Evolutionary conservation across 345 rosid species (phyloP).

Genomic region (Kandelia obovata): DNA sequence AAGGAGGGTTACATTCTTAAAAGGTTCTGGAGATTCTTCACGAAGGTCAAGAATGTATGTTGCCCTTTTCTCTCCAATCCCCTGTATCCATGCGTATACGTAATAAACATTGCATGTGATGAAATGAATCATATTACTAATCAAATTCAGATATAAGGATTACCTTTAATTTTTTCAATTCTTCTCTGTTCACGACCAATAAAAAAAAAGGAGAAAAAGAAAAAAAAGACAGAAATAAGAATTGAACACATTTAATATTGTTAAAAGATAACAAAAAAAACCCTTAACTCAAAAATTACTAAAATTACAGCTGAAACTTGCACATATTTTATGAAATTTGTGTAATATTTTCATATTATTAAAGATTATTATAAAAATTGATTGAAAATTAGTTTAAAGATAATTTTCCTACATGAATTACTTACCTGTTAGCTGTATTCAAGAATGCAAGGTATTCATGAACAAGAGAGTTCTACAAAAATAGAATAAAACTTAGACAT

Average conservation of each 20-base stretch:
- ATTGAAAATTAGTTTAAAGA: too few species aligned
- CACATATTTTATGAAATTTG: too few species aligned
- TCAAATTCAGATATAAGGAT: not conserved
- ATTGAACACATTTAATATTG: not conserved
- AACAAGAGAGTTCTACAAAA: not conserved
- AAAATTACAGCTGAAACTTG: too few species aligned
- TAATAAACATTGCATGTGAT: not conserved
- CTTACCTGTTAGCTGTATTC: not conserved
- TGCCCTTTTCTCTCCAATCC: conserved; percentile 85
- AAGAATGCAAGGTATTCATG: not conserved
- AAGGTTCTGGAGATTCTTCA: conserved; percentile 56
- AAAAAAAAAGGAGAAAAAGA: not conserved
- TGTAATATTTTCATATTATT: too few species aligned
- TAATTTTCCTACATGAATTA: not conserved
- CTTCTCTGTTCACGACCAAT: conserved; percentile 45
- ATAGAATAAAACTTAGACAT: not conserved
- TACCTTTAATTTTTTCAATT: conserved; percentile 55
- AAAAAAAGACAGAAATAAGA: not conserved
- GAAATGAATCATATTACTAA: not conserved
- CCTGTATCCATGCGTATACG: conserved; percentile 31
- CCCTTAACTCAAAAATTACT: too few species aligned
- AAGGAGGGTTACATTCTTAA: conserved; percentile 42
- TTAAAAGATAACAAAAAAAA: too few species aligned
- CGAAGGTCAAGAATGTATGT: conserved; percentile 59
- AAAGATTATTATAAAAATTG: too few species aligned